These are phyloP conservation scores for Massariosphaeria phaeospora DNA, from an alignment of 495 filamentous ascomycete species.

Conservation along the genomic window DNA sequence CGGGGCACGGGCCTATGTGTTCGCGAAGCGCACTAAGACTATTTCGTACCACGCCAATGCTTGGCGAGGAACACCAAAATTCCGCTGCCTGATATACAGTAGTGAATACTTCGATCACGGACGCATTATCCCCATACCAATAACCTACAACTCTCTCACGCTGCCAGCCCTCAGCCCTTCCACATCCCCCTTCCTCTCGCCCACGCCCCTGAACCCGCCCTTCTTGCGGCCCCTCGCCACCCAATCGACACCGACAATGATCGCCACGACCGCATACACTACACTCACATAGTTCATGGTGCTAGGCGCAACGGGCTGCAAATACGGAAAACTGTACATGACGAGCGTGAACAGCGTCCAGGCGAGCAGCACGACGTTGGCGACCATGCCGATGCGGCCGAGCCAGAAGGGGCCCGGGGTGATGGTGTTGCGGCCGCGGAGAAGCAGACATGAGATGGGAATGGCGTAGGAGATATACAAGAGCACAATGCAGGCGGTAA, in stretches of 20 bases:
- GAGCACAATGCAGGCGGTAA: slow-evolving; percentile 36
- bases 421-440: slow-evolving; percentile 33
- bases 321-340: slow-evolving; percentile 38
- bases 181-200: slow-evolving; percentile 17
- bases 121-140: no score
- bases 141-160: no score
- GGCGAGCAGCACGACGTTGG: slow-evolving; percentile 32
- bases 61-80: no score
- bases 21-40: no score
- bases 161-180: no score
- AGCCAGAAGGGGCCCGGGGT: slow-evolving; percentile 38
- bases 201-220: slow-evolving; percentile 29
- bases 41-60: no score
- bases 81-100: no score
- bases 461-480: slow-evolving; percentile 38
- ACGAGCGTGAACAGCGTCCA: slow-evolving; percentile 38
- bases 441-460: slow-evolving; percentile 32
- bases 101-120: no score
- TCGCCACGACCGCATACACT: slow-evolving; percentile 32
- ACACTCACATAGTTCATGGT: slow-evolving; percentile 37
- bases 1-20: no score
- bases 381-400: slow-evolving; percentile 31
- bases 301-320: slow-evolving; percentile 28
- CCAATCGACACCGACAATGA: slow-evolving; percentile 34
- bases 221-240: slow-evolving; percentile 28